phyloP scores from a whole-genome alignment of 208 protist species.

The Leishmania turanica region DNA sequence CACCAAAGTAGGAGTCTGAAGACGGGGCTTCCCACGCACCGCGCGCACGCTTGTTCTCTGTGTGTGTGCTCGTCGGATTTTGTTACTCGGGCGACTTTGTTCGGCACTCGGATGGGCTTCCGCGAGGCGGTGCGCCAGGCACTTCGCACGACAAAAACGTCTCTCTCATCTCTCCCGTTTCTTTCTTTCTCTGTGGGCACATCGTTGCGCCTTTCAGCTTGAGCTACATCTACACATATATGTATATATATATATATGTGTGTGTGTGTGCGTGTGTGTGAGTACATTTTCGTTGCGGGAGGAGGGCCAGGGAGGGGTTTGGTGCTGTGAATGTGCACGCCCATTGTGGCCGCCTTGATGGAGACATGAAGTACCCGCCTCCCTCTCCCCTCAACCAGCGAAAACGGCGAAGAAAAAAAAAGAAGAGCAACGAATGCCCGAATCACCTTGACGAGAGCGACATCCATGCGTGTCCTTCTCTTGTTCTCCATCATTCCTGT shows the following conservation, averaged over 20 bases:
- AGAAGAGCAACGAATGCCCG: background rate
- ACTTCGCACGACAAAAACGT: background rate
- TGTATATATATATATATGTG: background rate
- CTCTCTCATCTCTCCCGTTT: background rate
- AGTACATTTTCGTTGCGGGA: background rate
- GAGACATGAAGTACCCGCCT: background rate
- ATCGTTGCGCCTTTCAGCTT: background rate
- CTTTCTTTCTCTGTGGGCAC: background rate
- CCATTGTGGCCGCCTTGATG: background rate
- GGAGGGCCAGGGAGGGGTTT: background rate
- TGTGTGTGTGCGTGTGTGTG: too few relatives aligned
- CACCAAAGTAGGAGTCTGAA: background rate
- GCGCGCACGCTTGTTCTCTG: background rate
- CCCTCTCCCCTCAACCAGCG: background rate
- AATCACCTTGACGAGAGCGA: background rate
- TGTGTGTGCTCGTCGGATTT: background rate
- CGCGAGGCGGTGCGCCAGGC: background rate
- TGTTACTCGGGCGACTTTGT: background rate
- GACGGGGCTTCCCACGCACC: conserved; percentile 9
- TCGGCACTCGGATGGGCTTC: background rate
- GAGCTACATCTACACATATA: too few relatives aligned
- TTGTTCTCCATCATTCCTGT: background rate
- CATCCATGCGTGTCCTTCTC: background rate
- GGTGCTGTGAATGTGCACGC: background rate
- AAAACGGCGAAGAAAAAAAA: background rate